Evolutionary conservation across 306 rosid species (phyloP), one percentile per base, ranked within the genome.

Genomic region (Vicia faba): DNA sequence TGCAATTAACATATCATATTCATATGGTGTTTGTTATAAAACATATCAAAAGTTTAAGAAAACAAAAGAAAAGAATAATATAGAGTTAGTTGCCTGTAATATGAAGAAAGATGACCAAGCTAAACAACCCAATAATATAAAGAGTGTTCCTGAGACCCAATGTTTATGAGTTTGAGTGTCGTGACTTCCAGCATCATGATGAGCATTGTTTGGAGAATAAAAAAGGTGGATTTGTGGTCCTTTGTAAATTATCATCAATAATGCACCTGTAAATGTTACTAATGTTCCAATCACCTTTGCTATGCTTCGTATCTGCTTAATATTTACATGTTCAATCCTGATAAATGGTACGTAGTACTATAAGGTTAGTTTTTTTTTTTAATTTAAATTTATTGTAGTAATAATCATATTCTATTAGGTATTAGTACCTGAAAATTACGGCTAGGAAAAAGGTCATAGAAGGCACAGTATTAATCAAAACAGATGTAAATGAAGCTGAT

Each of bases 401-500:
- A 7, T 33, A 33, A 33, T 33, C 38, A 20, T 20, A 20, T 20
- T 20, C 23, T 20, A 20, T 20, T 20, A 1, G 23, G 23, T 20
- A 20, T 20, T 20, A 20, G 23, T 20, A 86, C 96, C 96, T 61
- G 38, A 82, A 61, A 73, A 84, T 70, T 8, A 82, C 75, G 0
- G 96, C 89, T 16, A 89, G 68, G 11, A 83, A 11, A 72, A 89
- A 89, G 35, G 96, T 89, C 57, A 89, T 57, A 3, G 90, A 89
- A 15, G 92, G 96, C 13, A 83, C 84, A 0, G 92, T 90, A 51
- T 89, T 84, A 87, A 84, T 73, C 54, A 89, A 44, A 26, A 87
- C 92, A 10, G 96, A 83, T 36, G 96, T 35, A 74, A 76, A 89
- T 23, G 96, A 79, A 18, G 96, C 92, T 0, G 96, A 84, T 1